These are phyloP conservation scores for Penicillium sp. DNA, from an alignment of 2,329 filamentous ascomycete species.

Conservation along the genomic window DNA sequence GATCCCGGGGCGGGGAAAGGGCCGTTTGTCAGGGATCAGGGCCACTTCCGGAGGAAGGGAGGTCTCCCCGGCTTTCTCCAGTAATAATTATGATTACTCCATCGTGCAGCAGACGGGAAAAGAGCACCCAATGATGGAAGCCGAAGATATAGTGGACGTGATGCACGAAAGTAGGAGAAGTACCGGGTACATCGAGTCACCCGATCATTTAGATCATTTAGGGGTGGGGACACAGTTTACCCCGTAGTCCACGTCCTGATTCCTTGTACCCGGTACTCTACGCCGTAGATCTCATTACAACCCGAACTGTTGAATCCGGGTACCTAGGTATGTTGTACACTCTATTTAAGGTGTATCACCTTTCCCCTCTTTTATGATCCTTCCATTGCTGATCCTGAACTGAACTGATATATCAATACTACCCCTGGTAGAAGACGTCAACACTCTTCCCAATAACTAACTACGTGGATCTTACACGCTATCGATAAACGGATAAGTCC, in stretches of 20 bases:
- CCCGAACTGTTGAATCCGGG: background rate
- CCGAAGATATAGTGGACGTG: constrained; percentile 5
- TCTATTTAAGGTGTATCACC: background rate
- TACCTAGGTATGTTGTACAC: background rate
- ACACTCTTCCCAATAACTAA: constrained; percentile 6
- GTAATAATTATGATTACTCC: constrained; percentile 3
- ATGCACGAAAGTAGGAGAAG: constrained; percentile 6
- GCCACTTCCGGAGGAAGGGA: background rate
- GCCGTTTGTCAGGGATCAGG: background rate
- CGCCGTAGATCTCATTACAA: constrained; percentile 7
- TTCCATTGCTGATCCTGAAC: background rate
- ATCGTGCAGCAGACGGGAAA: constrained; percentile 4
- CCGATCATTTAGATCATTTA: background rate
- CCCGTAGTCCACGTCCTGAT: background rate
- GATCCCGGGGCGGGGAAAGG: background rate
- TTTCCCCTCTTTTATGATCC: background rate
- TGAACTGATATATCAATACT: background rate
- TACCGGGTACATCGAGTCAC: constrained; percentile 16
- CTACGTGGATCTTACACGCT: constrained; percentile 8
- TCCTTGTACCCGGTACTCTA: constrained; percentile 8
- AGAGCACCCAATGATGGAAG: constrained; percentile 5
- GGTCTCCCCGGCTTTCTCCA: background rate
- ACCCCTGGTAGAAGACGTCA: constrained; percentile 15
- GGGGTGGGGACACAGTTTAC: background rate
- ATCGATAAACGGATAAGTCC: constrained; percentile 19